A percentile compares a stretch with the other conserved stretches of the same genome.
Evolutionary conservation across 1,284 basidiomycete species (phyloP).

Genomic region (Rhizoctonia solani): DNA sequence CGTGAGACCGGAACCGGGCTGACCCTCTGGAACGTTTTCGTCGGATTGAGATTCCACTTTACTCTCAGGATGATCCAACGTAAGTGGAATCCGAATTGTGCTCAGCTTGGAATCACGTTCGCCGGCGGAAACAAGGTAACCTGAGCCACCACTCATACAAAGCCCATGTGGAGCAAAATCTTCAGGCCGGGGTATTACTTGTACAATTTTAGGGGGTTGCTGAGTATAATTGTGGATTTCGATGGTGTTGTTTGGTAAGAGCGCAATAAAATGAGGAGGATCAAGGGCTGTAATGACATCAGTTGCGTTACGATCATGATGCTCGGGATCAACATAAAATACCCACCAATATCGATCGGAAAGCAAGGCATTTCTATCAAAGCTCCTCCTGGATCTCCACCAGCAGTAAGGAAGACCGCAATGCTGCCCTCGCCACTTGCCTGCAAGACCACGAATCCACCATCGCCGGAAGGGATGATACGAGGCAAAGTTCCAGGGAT

Average conservation of each 20-base stretch:
- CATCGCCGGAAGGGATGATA: slow-evolving; percentile 38
- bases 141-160: not conserved
- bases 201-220: slow-evolving; percentile 72
- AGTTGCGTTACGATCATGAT: slow-evolving; percentile 6
- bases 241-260: slow-evolving; percentile 77
- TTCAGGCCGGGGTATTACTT: slow-evolving; percentile 63
- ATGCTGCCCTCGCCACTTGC: slow-evolving; percentile 28
- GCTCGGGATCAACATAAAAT: not conserved
- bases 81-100: slow-evolving; percentile 30
- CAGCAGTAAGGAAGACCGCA: slow-evolving; percentile 57
- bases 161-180: slow-evolving; percentile 41
- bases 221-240: slow-evolving; percentile 70
- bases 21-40: not conserved
- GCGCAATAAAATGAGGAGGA: slow-evolving; percentile 75
- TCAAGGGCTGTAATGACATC: slow-evolving; percentile 66
- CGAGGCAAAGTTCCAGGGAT: slow-evolving; percentile 57
- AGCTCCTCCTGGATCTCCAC: slow-evolving; percentile 85
- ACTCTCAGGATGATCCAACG: not conserved
- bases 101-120: slow-evolving; percentile 34
- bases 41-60: not conserved
- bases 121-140: slow-evolving; percentile 36
- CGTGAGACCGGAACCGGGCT: slow-evolving; percentile 36
- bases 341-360: slow-evolving; percentile 72
- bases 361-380: slow-evolving; percentile 84
- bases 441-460: slow-evolving; percentile 8